Evolutionary conservation across 495 filamentous ascomycete species (phyloP).

Genomic region (Jackrogersella multiformis): DNA sequence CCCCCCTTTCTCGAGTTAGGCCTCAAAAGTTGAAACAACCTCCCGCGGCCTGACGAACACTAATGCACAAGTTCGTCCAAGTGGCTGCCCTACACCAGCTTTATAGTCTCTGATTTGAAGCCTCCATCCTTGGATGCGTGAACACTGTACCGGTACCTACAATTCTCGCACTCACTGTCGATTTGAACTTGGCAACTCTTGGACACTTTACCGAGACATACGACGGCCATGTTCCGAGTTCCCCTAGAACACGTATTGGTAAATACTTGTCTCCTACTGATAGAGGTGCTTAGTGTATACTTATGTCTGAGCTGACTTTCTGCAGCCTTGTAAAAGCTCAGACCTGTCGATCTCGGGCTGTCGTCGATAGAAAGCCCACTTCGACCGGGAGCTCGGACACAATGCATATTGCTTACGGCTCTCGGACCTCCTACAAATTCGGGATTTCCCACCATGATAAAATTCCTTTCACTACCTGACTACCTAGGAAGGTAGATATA

Average conservation of each 20-base stretch:
- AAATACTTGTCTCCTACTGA: neutral
- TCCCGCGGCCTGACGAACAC: slow-evolving; percentile 26
- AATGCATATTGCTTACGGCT: neutral
- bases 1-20: slow-evolving; percentile 21
- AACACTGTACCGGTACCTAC: slow-evolving; percentile 17
- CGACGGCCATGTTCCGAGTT: neutral
- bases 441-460: slow-evolving; percentile 5
- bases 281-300: neutral
- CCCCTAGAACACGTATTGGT: slow-evolving; percentile 1
- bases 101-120: neutral
- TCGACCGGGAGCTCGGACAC: slow-evolving; percentile 2
- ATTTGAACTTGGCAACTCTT: neutral
- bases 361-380: slow-evolving; percentile 5
- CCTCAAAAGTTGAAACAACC: slow-evolving; percentile 15
- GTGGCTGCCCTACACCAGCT: neutral
- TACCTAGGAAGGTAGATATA: too few relatives aligned
- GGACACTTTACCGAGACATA: neutral
- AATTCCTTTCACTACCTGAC: too few relatives aligned
- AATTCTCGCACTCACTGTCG: neutral
- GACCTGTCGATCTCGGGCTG: neutral
- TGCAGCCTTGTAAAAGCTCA: slow-evolving; percentile 4
- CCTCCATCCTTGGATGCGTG: slow-evolving; percentile 2
- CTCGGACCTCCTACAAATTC: slow-evolving; percentile 4
- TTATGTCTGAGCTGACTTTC: neutral
- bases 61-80: slow-evolving; percentile 12